Evolutionary conservation across 1,139 yeast genomes (phyloP).

Genomic region (Lodderomyces parapsilosis): DNA sequence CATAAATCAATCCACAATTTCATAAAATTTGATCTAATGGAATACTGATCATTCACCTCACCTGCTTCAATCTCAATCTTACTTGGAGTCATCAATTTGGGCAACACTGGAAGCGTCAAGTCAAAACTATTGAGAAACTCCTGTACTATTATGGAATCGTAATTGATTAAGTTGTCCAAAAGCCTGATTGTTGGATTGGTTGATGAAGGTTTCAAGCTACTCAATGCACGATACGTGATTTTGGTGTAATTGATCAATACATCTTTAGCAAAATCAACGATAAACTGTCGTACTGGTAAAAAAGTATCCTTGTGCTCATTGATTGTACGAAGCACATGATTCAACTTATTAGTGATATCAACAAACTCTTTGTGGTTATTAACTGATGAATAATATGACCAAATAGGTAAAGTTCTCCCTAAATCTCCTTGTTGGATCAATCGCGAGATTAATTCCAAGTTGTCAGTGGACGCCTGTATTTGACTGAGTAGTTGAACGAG

Average conservation of each 20-base stretch:
- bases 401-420: conserved; percentile 28
- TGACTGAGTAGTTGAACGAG: conserved; percentile 14
- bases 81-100: conserved; percentile 59
- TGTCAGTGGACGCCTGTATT: conserved; percentile 9
- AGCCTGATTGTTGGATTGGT: conserved; percentile 63
- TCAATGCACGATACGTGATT: conserved; percentile 67
- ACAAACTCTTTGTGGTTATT: conserved; percentile 57
- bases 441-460: conserved; percentile 9
- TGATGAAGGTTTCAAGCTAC: conserved; percentile 54
- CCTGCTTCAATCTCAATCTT: conserved; percentile 40
- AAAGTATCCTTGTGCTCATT: conserved; percentile 11
- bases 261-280: conserved; percentile 40
- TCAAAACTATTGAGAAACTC: conserved; percentile 69
- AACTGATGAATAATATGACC: conserved; percentile 66
- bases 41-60: conserved; percentile 28
- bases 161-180: conserved; percentile 51
- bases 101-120: conserved; percentile 57
- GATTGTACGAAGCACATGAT: conserved; percentile 24
- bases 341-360: conserved; percentile 34
- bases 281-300: conserved; percentile 9
- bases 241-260: conserved; percentile 58
- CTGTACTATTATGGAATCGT: conserved; percentile 50
- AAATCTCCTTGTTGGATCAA: conserved; percentile 18
- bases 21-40: conserved; percentile 58
- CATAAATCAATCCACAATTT: conserved; percentile 60